phyloP scores from a whole-genome alignment of 352 stramenopile species.

The Peronosclerospora sorghi region DNA sequence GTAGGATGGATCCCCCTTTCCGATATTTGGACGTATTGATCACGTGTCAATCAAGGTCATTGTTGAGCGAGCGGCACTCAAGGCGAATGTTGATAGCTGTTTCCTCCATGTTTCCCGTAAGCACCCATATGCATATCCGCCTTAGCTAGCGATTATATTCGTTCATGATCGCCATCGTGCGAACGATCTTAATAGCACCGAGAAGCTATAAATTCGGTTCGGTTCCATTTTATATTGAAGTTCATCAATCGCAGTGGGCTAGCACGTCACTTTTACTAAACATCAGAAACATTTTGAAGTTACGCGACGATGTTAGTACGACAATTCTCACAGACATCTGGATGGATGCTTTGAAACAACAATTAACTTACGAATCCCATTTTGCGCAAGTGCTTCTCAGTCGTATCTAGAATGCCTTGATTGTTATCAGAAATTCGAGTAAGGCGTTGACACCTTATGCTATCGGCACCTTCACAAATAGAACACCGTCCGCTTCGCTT shows the following conservation, averaged over 20 bases:
- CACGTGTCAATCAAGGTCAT: conserved; percentile 89
- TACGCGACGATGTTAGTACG: conserved; percentile 47
- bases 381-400: conserved; percentile 54
- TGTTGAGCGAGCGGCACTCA: conserved; percentile 78
- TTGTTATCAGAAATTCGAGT: conserved; percentile 26
- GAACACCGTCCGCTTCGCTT: conserved; percentile 57
- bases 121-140: conserved; percentile 83
- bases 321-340: conserved; percentile 57
- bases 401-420: conserved; percentile 26
- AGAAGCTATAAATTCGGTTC: conserved; percentile 67
- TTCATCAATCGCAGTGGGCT: conserved; percentile 48
- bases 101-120: conserved; percentile 85
- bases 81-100: conserved; percentile 86
- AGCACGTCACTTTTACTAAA: conserved; percentile 53
- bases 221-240: conserved; percentile 73
- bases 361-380: conserved; percentile 82
- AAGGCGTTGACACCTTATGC: conserved; percentile 75
- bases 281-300: conserved; percentile 50
- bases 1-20: conserved; percentile 53
- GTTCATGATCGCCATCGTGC: conserved; percentile 70
- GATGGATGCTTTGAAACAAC: conserved; percentile 58
- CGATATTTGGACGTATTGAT: conserved; percentile 60
- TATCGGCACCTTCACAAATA: conserved; percentile 81
- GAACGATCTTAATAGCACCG: conserved; percentile 74
- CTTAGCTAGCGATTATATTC: conserved; percentile 61